Percentiles rank a stretch among this genome's conserved stretches.
Conservation (phyloP, 2,329 filamentous ascomycete genomes). For the Aspergillus terreus region DNA sequence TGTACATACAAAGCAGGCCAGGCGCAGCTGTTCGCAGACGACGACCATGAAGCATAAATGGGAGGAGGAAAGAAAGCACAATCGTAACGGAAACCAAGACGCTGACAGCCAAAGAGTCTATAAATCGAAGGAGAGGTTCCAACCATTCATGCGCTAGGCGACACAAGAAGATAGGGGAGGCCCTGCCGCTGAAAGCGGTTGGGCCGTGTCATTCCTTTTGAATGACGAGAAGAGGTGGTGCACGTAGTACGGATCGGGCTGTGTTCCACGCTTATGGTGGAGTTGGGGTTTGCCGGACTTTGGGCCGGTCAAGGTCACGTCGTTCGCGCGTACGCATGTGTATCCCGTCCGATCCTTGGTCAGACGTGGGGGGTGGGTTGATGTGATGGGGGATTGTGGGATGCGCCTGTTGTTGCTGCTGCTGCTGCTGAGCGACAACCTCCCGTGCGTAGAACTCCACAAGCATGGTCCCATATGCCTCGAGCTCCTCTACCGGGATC, state of each 20-base stretch:
- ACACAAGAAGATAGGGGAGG: too few species aligned
- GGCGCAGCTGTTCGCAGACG: neutral
- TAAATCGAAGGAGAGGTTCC: slow-evolving; percentile 2
- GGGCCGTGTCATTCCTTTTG: neutral
- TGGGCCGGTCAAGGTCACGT: slow-evolving; percentile 16
- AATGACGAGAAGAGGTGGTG: neutral
- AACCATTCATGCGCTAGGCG: too few species aligned
- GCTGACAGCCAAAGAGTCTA: slow-evolving; percentile 11
- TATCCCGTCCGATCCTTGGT: slow-evolving; percentile 26
- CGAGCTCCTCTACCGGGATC: slow-evolving; percentile 89
- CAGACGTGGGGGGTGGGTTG: slow-evolving; percentile 10
- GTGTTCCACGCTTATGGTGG: slow-evolving; percentile 23
- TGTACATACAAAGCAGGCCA: slow-evolving; percentile 5
- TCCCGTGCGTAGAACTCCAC: slow-evolving; percentile 97
- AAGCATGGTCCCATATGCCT: slow-evolving; percentile 96
- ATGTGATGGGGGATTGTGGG: slow-evolving; percentile 15
- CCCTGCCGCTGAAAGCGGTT: too few species aligned
- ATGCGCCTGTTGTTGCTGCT: slow-evolving; percentile 2
- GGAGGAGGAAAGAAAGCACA: neutral
- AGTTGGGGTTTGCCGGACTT: slow-evolving; percentile 32
- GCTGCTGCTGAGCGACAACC: slow-evolving; percentile 63
- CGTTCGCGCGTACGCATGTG: slow-evolving; percentile 32
- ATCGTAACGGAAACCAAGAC: slow-evolving; percentile 2
- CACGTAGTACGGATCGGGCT: neutral
- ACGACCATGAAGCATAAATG: neutral